A percentile compares a stretch with the other conserved stretches of the same genome.
These are phyloP conservation scores for Dactylonectria estremocensis DNA, from an alignment of 2,329 filamentous ascomycete species.

Conservation along the genomic window DNA sequence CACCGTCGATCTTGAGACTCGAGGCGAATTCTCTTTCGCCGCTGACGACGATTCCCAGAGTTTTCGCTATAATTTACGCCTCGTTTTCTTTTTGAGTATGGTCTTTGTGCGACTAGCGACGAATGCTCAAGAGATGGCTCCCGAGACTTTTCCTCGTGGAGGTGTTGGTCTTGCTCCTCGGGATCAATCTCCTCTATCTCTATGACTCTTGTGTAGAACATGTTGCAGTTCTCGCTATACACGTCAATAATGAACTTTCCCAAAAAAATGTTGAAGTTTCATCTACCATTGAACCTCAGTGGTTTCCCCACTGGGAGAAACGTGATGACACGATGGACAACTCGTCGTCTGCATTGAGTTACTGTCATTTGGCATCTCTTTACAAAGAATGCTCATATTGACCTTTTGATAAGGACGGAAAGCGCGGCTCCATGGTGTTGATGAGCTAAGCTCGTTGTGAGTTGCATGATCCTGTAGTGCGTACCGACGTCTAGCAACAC, in stretches of 20 bases:
- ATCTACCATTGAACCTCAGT: constrained; percentile 1
- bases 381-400: constrained; percentile 14
- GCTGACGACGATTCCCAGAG: neutral
- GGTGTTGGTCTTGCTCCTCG: neutral
- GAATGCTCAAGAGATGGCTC: neutral
- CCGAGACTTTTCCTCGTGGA: neutral
- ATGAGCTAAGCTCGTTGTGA: neutral
- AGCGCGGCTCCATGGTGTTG: neutral
- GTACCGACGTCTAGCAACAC: neutral
- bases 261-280: neutral
- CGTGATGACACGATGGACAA: constrained; percentile 7
- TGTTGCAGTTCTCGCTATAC: neutral
- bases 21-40: neutral
- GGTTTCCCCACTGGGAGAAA: neutral
- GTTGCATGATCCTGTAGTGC: constrained; percentile 3
- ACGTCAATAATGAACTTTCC: neutral
- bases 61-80: too few species aligned
- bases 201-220: neutral
- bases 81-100: too few species aligned
- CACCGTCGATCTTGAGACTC: too few species aligned
- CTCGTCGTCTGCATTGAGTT: neutral
- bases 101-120: too few species aligned
- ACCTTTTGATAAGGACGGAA: constrained; percentile 8
- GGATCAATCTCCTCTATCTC: neutral
- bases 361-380: neutral